Evolutionary conservation across 306 rosid species (phyloP), one percentile per base, ranked within the genome.

Genomic region (Heteromeles arbutifolia): DNA sequence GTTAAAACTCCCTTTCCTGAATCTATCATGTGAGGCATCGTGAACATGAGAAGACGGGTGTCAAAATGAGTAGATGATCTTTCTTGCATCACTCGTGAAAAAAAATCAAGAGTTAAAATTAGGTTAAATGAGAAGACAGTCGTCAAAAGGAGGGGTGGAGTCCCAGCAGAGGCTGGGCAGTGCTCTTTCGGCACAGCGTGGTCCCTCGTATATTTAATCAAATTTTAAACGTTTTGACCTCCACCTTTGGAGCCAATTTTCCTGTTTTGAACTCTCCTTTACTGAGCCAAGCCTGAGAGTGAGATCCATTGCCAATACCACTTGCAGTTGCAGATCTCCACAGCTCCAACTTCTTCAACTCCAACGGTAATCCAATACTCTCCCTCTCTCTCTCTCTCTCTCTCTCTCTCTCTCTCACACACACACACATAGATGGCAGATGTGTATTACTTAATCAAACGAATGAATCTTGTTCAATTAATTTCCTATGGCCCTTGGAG

Each of bases 191-290:
- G 44, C 12, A 41, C 44, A 3, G 41, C 19, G 22, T 28, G 41
- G 67, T 7, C 37, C 67, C 37, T 4, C n/a, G 21, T 28, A 31
- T 66, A 37, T 37, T 65, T 22, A 67, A 67, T 39, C 52, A 9
- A 22, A 67, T 28, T 43, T 13, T 22, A 43, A 67, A 68, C 7
- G 34, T 43, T 11, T 22, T 9, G 11, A 10, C 26, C 72, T 32
- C 72, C 57, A 43, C 56, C 37, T 44, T 68, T 68, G 73, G 73
- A 68, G 73, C 73, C 73, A 68, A 26, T 22, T 44, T 44, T 15
- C 39, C 39, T 14, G 45, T 44, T 68, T 24, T 50, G 72, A 68
- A 24, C 34, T 0, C 56, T 43, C 57, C 57, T 31, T 61, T 17
- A 34, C 56, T 43, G 34, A 22, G 34, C 57, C 73, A 41, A 41